Conservation (phyloP, 257 asterid species). For the Solanum dulcamara region DNA sequence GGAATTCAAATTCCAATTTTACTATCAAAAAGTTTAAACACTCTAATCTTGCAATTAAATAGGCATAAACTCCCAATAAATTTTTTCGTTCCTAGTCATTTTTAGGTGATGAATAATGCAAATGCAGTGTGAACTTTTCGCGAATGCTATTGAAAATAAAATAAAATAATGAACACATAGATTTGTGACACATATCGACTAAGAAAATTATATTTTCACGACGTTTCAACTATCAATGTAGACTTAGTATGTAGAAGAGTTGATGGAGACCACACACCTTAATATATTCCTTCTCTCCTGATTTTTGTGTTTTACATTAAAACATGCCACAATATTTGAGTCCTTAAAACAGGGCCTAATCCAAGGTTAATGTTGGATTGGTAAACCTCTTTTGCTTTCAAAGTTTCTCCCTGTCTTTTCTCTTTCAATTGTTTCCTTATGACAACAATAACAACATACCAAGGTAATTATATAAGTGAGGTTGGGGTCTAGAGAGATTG, state of each 20-base stretch:
- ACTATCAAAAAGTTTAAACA: not conserved
- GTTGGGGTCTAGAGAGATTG: fast-evolving
- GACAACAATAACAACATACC: not conserved
- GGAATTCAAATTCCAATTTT: not conserved
- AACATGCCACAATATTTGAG: not conserved
- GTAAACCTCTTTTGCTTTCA: not conserved
- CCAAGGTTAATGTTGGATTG: not conserved
- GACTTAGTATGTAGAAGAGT: not conserved
- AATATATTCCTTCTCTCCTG: not conserved
- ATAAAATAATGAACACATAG: not conserved
- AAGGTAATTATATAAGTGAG: no score
- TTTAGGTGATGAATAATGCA: not conserved
- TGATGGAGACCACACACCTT: not conserved
- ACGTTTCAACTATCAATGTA: not conserved
- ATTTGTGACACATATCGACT: not conserved
- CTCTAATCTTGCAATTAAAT: not conserved
- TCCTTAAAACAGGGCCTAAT: not conserved
- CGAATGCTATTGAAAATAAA: no score
- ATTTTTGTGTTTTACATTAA: not conserved
- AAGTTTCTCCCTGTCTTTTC: not conserved
- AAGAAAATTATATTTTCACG: not conserved
- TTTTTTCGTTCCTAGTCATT: not conserved
- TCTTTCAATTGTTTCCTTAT: not conserved
- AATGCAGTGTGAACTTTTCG: not conserved
- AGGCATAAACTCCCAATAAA: not conserved